Base-by-base conservation (phyloP, 2,329 filamentous ascomycete genomes). In the Colletotrichum shisoi region DNA sequence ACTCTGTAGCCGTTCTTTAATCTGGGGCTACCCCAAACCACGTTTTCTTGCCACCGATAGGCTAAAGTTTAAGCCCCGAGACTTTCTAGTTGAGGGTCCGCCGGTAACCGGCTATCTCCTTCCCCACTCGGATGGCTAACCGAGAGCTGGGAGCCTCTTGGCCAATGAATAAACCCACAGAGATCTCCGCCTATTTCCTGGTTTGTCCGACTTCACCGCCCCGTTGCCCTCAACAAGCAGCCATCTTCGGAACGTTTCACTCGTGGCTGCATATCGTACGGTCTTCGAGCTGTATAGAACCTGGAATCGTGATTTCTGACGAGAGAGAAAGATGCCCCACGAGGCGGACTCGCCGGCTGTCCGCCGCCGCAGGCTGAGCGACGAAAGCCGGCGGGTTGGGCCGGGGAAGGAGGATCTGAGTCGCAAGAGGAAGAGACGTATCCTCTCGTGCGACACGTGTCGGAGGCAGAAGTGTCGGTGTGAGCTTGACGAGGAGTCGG, bases 401-500 rank as follows among this genome's bases (percentile, higher is more conserved):
- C 34, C 42, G 11, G 54, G 49, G 11, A 54, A 19, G 37, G 62
- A 68, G 39, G 65, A 68, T 34, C 51, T 62, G n/a, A 54, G 49
- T 37, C 53, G 65, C n/a, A 69, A 69, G 52, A 51, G 68, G 11
- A 63, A 61, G 56, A 51, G 68, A 40, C 60, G 68, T 7, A 64
- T 69, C n/a, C 57, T 69, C 13, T 69, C 68, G 4, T 69, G 68
- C 21, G 68, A 69, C 42, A 68, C 68, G 6, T 69, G 68, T 21
- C 59, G 66, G 15, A 68, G 64, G 56, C 64, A 68, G 27, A 69
- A 69, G 46, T 69, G 68, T 44, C 53, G 61, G 17, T 69, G 68
- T 19, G 68, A 69, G 27, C 49, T 68, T 2, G 68, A 69, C 17
- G 57, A 63, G 40, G 60, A 69, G 21, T 68, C 65, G 24, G 64